These are phyloP conservation scores for Breynia disticha DNA, from an alignment of 441 rosid genomes.

Conservation along the genomic window DNA sequence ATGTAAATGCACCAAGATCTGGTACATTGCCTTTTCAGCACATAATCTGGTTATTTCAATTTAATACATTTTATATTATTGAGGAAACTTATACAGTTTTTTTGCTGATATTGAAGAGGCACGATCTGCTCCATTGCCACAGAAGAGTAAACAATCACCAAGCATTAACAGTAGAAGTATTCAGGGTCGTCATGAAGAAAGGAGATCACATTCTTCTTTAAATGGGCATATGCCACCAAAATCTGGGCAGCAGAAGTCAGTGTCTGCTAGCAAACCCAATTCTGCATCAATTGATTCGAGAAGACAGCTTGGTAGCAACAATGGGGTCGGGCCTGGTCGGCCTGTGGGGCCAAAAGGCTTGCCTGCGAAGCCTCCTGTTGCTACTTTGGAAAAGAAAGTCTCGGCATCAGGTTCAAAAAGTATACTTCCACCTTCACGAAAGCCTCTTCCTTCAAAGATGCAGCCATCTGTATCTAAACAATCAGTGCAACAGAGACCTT, in stretches of 20 bases:
- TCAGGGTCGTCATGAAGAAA: constrained; percentile 27
- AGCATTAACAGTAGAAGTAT: constrained; percentile 34
- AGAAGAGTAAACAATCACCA: constrained; percentile 40
- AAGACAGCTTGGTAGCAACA: constrained; percentile 45
- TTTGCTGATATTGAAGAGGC: constrained; percentile 79
- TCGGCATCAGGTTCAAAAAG: constrained; percentile 26
- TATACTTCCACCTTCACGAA: constrained; percentile 26
- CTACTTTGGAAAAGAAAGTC: constrained; percentile 29
- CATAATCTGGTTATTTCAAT: constrained; percentile 17
- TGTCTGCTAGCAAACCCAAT: constrained; percentile 28
- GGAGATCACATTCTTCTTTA: constrained; percentile 31
- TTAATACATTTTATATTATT: constrained; percentile 39
- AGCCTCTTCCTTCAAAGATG: constrained; percentile 38
- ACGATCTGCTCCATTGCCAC: constrained; percentile 36
- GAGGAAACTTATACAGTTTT: constrained; percentile 57
- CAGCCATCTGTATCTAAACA: constrained; percentile 39
- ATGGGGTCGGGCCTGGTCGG: constrained; percentile 58
- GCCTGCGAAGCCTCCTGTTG: constrained; percentile 27
- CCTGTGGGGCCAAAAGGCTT: constrained; percentile 35
- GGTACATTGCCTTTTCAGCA: constrained; percentile 38
- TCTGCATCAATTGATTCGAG: constrained; percentile 26
- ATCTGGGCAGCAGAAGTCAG: constrained; percentile 27
- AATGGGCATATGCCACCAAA: constrained; percentile 44
- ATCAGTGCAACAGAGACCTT: constrained; percentile 33
- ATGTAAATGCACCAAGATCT: constrained; percentile 31